Percentiles rank a stretch among this genome's conserved stretches.
These are phyloP conservation scores for Cymbopogon flexuosus DNA, from an alignment of 202 grass and related monocot species.

Conservation along the genomic window DNA sequence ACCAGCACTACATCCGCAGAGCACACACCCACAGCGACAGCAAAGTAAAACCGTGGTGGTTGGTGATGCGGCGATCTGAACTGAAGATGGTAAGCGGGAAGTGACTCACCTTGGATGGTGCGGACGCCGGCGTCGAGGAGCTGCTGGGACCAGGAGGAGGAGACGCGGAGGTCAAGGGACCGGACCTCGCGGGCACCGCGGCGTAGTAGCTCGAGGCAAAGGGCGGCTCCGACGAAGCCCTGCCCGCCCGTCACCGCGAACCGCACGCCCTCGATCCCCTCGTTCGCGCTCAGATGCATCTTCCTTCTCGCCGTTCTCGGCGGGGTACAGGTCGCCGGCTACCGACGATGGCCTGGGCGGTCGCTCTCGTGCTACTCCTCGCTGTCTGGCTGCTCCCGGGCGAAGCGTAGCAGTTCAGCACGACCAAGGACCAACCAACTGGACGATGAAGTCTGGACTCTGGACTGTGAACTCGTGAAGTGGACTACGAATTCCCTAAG, in stretches of 20 bases:
- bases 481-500: not conserved
- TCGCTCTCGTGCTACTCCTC: not conserved
- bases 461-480: not conserved
- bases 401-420: not conserved
- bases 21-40: not conserved
- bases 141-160: constrained; percentile 53
- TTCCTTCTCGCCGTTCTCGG: too few species aligned
- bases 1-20: too few species aligned
- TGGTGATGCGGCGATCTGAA: not conserved
- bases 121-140: constrained; percentile 56
- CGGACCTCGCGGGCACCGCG: constrained; percentile 75
- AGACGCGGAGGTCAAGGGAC: constrained; percentile 56
- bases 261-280: constrained; percentile 59
- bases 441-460: too few species aligned
- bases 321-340: not conserved
- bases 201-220: constrained; percentile 70
- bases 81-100: not conserved
- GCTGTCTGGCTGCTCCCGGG: not conserved
- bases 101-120: constrained; percentile 49
- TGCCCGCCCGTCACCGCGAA: constrained; percentile 72
- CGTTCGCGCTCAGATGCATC: constrained; percentile 56
- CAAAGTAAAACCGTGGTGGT: not conserved
- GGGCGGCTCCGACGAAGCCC: constrained; percentile 69
- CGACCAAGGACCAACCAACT: not conserved
- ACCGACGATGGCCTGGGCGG: not conserved